Evolutionary conservation across 495 filamentous ascomycete species (phyloP), one percentile per base, ranked within the genome.

Genomic region (Aspergillus heteromorphus): DNA sequence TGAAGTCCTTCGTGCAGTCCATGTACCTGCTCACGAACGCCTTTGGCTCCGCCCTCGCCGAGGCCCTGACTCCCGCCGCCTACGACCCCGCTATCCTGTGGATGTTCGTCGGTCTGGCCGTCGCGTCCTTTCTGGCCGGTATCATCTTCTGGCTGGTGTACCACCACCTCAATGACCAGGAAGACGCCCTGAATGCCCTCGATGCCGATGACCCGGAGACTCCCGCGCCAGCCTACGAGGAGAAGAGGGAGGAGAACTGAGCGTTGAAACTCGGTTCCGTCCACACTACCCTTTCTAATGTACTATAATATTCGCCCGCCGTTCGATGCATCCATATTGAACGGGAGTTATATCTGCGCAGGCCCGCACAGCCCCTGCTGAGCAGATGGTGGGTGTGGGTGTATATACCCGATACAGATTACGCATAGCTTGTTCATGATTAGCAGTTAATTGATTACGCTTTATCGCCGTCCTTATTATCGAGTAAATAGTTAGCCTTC

Each of bases 1-100:
- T 92, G 86, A 82, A 87, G 48, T 87, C 85, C n/a, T 83, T 91
- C 59, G 86, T 92, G 50, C 84, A 84, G 59, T 80, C 85, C 1
- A 75, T 90, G 65, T 85, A 82, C 65, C 80, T 90, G 43, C 87
- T 91, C 65, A 85, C 83, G 62, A 85, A 79, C 54, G 88, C 88
- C 18, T 81, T 91, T 63, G 80, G 83, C 1, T 77, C 84, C 41
- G 87, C 88, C 40, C 73, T 93, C 42, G 85, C 84, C 42, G 79
- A 88, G 67, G 86, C 86, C 2, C 75, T 92, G 38, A 80, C 82
- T n/a, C 76, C 81, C 0, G 75, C 87, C 10, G 80, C 85, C 16
- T 78, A 76, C 48, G 89, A 93, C 65, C 88, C 89, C 0, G 69
- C 83, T 16, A 79, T 93, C 36, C 66, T 88, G 53, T 81, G 79